These are phyloP conservation scores for Geranomyces variabilis DNA, from an alignment of 192 early-diverging fungal species.

Conservation along the genomic window DNA sequence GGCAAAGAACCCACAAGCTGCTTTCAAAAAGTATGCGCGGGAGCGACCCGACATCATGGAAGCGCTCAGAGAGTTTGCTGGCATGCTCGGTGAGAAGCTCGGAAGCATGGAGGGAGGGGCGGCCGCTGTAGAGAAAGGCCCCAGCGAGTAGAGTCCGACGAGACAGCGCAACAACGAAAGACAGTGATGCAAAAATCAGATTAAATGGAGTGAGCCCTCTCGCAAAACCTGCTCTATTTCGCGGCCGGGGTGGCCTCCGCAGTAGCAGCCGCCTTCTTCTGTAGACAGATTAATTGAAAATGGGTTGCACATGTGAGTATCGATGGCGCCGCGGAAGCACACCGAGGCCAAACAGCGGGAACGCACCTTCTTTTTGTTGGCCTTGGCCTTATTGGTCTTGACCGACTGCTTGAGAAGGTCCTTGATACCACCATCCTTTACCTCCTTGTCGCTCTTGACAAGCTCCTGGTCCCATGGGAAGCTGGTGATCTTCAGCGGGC, in stretches of 20 bases:
- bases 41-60: conserved; percentile 35
- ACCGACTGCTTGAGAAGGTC: conserved; percentile 63
- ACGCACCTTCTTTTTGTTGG: conserved; percentile 41
- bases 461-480: conserved; percentile 73
- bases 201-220: no score
- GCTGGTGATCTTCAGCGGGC: conserved; percentile 83
- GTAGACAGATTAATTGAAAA: background rate
- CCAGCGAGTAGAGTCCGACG: no score
- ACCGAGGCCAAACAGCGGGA: no score
- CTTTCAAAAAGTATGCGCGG: conserved; percentile 38
- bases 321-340: no score
- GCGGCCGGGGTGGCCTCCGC: no score
- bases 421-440: conserved; percentile 79
- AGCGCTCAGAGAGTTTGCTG: conserved; percentile 48
- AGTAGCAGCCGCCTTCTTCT: no score
- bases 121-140: background rate
- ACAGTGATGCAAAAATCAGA: no score
- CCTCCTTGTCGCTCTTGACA: conserved; percentile 83
- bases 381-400: conserved; percentile 48
- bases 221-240: no score
- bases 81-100: conserved; percentile 42
- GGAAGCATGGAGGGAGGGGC: conserved; percentile 21
- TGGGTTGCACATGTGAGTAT: conserved; percentile 12
- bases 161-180: no score
- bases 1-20: conserved; percentile 37